Base-by-base conservation (phyloP, 257 asterid species). In the Apocynum venetum region DNA sequence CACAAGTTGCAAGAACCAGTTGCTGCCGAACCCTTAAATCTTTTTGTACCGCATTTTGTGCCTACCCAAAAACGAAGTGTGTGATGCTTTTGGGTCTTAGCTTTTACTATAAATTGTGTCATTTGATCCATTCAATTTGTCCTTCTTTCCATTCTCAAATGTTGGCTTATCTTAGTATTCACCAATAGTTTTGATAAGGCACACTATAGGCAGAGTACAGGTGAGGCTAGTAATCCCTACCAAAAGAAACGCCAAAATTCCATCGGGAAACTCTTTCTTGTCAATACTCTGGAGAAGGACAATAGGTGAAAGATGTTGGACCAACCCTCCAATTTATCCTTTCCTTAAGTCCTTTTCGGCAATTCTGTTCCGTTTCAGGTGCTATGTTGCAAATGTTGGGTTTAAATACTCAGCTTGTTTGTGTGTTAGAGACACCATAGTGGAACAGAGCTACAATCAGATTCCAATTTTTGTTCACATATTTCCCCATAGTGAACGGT, bases 221-320 rank as follows among this genome's bases (percentile, higher is more conserved):
- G 66, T 70, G 67, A 76, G 31, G 51, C 52, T 57, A 75, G 74
- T 59, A 64, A 75, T 52, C 61, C 81, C 81, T 35, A 83, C 90
- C 91, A 84, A 80, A 80, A 73, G 87, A 89, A 90, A 92, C 85
- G 92, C 91, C 97, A 89, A 92, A 17, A 88, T 80, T 11, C 88
- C 92, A 88, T 88, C 73, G 90, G 95, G 92, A 85, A 87, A 80
- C 81, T 88, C 81, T 81, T 81, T 72, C 76, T 87, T 92, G 91
- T 82, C 96, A 79, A 81, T 80, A 86, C 66, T 68, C 80, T 57
- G 55, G n/a, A 79, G 79, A 79, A 63, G 73, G 85, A 85, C 87
- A 85, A 84, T 53, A 85, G 13, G 53, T 49, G 53, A 49, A 49
- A 49, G 0, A 80, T 13, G 57, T 79, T 77, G 86, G 80, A 80